phyloP scores from a whole-genome alignment of 2,329 filamentous ascomycete genomes.

The Gaeumannomyces tritici region DNA sequence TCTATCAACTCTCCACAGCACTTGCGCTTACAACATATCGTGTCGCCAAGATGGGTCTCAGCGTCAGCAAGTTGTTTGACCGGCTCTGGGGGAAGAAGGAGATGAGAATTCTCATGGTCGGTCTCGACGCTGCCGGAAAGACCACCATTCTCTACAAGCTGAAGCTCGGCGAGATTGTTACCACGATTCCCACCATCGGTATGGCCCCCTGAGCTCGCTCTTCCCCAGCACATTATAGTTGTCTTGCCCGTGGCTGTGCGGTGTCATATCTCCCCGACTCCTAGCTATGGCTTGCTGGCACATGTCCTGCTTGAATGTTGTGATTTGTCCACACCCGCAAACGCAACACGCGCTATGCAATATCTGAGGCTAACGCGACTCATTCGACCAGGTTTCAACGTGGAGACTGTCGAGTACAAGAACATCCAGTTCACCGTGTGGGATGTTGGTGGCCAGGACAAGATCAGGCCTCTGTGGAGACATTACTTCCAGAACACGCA shows the following conservation, averaged over 20 bases:
- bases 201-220: conserved; percentile 27
- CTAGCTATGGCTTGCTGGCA: too few relatives aligned
- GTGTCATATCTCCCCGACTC: too few relatives aligned
- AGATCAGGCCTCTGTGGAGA: conserved; percentile 98
- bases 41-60: conserved; percentile 86
- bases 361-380: too few relatives aligned
- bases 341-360: background rate
- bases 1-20: background rate
- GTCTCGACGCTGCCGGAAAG: conserved; percentile 98
- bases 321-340: background rate
- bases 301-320: background rate
- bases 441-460: conserved; percentile 99
- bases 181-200: conserved; percentile 98
- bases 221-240: background rate
- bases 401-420: conserved; percentile 99
- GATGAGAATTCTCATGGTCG: conserved; percentile 99
- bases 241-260: too few relatives aligned
- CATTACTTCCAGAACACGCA: conserved; percentile 99
- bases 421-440: conserved; percentile 99
- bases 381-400: conserved; percentile 73
- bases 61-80: conserved; percentile 94
- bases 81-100: conserved; percentile 99
- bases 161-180: conserved; percentile 98
- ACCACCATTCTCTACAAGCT: conserved; percentile 99
- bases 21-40: conserved; percentile 7